Evolutionary conservation across 2,329 filamentous ascomycete genomes (phyloP).

Genomic region (Fusarium sp.): DNA sequence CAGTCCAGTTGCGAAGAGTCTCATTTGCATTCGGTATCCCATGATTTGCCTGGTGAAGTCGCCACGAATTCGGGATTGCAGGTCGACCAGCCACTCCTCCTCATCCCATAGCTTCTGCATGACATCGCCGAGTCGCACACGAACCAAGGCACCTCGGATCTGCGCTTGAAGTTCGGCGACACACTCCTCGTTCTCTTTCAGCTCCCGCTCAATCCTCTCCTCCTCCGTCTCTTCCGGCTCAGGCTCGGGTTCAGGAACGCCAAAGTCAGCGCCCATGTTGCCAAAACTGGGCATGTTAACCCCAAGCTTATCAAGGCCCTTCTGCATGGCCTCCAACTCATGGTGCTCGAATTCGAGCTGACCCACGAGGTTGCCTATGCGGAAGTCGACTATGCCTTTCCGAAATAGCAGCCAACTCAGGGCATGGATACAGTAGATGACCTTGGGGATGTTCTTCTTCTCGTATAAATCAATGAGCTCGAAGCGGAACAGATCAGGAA

Average conservation of each 20-base stretch:
- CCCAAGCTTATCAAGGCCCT: conserved; percentile 95
- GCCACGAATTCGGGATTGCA: conserved; percentile 90
- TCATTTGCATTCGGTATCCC: conserved; percentile 87
- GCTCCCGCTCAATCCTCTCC: conserved; percentile 86
- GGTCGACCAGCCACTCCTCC: conserved; percentile 82
- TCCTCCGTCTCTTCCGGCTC: conserved; percentile 92
- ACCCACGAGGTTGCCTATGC: conserved; percentile 96
- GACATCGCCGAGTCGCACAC: conserved; percentile 81
- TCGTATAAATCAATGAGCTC: conserved; percentile 98
- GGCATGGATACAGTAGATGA: conserved; percentile 98
- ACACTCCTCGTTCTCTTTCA: conserved; percentile 80
- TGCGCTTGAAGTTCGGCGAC: conserved; percentile 90
- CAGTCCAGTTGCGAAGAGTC: conserved; percentile 81
- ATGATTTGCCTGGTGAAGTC: conserved; percentile 89
- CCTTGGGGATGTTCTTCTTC: conserved; percentile 99
- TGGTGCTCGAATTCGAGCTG: conserved; percentile 98
- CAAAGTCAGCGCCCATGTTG: conserved; percentile 96
- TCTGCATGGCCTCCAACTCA: conserved; percentile 96
- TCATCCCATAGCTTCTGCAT: conserved; percentile 95
- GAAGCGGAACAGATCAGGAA: conserved; percentile 96
- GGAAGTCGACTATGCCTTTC: conserved; percentile 94
- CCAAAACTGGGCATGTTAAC: conserved; percentile 98
- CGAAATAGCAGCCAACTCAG: conserved; percentile 97
- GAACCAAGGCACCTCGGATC: conserved; percentile 83
- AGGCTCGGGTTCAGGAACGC: conserved; percentile 80